phyloP scores from a whole-genome alignment of 2,329 filamentous ascomycete species.

The Ceratocystis colombiana region DNA sequence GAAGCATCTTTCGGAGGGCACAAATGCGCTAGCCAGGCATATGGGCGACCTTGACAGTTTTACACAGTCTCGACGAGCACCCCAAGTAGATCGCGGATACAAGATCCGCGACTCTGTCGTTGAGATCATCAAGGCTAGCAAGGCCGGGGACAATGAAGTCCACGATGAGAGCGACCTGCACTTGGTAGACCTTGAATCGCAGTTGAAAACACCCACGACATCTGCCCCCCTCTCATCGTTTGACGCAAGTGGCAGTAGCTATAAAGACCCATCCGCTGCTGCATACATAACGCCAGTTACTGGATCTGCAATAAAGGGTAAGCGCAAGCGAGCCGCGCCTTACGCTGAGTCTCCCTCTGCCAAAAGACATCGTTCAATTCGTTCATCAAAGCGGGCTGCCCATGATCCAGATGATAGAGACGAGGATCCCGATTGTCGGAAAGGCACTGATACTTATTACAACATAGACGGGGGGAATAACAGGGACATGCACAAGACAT shows the following conservation, averaged over 20 bases:
- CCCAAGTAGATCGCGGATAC: slow-evolving; percentile 6
- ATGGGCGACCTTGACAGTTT: slow-evolving; percentile 20
- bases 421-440: neutral
- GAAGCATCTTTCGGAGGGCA: slow-evolving; percentile 20
- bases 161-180: neutral
- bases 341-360: neutral
- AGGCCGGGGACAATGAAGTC: neutral
- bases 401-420: neutral
- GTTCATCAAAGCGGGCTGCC: neutral
- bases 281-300: neutral
- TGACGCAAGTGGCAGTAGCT: neutral
- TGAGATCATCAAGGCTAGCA: neutral
- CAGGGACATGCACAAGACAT: neutral
- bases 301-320: neutral
- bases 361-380: neutral
- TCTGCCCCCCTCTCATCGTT: neutral
- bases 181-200: neutral
- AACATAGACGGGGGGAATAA: neutral
- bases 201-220: neutral
- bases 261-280: neutral
- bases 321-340: neutral
- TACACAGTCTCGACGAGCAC: neutral
- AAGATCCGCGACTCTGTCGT: slow-evolving; percentile 16
- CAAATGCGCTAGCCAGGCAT: neutral
- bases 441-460: neutral